These are phyloP conservation scores for Sanghuangporus sanghuang DNA, from an alignment of 1,284 basidiomycete species.

Conservation along the genomic window DNA sequence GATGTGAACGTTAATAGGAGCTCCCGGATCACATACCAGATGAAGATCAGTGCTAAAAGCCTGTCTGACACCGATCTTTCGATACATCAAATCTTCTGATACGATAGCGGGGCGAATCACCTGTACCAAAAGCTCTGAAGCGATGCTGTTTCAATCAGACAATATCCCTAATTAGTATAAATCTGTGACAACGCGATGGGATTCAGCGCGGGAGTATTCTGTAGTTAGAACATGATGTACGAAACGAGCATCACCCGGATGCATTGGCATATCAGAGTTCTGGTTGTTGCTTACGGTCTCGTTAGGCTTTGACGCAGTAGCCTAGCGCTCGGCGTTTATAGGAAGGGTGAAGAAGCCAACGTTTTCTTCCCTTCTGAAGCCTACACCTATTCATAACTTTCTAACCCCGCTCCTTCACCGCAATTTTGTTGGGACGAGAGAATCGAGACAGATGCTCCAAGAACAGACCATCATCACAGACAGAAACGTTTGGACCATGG, in stretches of 20 bases:
- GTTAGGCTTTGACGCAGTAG: not conserved
- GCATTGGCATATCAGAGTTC: not conserved
- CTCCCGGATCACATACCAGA: not conserved
- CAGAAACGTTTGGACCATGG: not conserved
- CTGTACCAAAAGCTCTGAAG: not conserved
- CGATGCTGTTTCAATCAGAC: not conserved
- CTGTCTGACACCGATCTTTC: conserved; percentile 1
- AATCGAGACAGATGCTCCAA: not conserved
- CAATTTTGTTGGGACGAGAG: not conserved
- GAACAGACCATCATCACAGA: not conserved
- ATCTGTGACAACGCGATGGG: not conserved
- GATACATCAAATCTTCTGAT: not conserved
- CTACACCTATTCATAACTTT: not conserved
- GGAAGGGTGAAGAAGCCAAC: not conserved
- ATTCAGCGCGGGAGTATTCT: not conserved
- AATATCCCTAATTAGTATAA: not conserved
- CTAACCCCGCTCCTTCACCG: not conserved
- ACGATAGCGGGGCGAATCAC: not conserved
- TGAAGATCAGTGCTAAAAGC: conserved; percentile 10
- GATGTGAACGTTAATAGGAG: not conserved
- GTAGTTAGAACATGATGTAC: not conserved
- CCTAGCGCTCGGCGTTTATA: not conserved
- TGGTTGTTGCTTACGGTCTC: not conserved
- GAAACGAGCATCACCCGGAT: not conserved
- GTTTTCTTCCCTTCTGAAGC: not conserved